phyloP scores from a whole-genome alignment of 2,329 filamentous ascomycete genomes.

The Sporothrix pseudoabietina region DNA sequence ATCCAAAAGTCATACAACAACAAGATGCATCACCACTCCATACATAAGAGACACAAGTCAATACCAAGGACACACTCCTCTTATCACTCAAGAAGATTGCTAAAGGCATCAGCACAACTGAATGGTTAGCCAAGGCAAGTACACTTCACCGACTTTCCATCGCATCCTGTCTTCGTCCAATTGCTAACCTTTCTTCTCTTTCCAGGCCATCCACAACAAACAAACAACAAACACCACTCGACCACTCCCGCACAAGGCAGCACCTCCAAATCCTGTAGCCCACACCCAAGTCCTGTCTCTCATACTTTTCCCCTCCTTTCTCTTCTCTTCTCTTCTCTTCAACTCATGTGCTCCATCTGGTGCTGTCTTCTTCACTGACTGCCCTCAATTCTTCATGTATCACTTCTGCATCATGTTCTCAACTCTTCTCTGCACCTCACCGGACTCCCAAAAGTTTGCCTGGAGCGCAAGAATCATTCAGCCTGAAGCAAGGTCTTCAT shows the following conservation, averaged over 20 bases:
- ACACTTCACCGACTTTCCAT: not conserved
- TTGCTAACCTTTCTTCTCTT: not conserved
- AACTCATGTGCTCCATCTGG: not conserved
- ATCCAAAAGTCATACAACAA: not conserved
- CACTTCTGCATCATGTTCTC: not conserved
- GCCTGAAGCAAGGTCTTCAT: not conserved
- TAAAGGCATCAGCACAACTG: not conserved
- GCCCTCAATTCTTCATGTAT: not conserved
- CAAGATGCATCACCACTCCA: not conserved
- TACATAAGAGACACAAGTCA: not conserved
- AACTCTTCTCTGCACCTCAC: not conserved
- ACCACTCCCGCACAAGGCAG: not conserved
- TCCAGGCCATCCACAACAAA: not conserved
- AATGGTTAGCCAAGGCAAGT: slow-evolving; percentile 10
- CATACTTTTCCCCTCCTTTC: too few species aligned
- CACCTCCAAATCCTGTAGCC: slow-evolving; percentile 8
- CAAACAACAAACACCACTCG: not conserved
- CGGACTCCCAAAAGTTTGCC: not conserved
- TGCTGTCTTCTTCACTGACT: not conserved
- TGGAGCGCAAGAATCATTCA: not conserved
- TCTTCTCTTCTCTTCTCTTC: not conserved
- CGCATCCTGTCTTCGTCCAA: not conserved
- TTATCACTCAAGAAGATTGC: not conserved
- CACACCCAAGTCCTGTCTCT: not conserved
- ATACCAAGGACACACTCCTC: not conserved